Conservation (phyloP, 805 yeast species). For the Cyberlindnera meyerae region DNA sequence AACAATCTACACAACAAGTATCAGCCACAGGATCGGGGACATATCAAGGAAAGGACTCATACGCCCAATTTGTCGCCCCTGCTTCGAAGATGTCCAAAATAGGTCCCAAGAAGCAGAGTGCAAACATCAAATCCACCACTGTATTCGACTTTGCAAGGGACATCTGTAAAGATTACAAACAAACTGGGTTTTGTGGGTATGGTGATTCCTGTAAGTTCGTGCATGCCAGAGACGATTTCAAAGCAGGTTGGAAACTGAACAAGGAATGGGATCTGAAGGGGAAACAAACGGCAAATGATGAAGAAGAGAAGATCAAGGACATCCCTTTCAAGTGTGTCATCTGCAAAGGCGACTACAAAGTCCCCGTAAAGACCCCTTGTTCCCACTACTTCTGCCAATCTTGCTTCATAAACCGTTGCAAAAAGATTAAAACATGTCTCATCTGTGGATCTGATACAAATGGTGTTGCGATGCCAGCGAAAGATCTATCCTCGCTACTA, state of each 20-base stretch:
- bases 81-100: slow-evolving; percentile 22
- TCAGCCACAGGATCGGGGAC: slow-evolving; percentile 20
- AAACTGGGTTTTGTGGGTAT: slow-evolving; percentile 93
- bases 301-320: slow-evolving; percentile 25
- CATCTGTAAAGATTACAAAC: slow-evolving; percentile 85
- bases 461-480: slow-evolving; percentile 55
- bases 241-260: slow-evolving; percentile 59
- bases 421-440: slow-evolving; percentile 42
- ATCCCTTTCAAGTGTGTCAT: slow-evolving; percentile 60
- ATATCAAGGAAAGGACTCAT: slow-evolving; percentile 27
- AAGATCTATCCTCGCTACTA: slow-evolving; percentile 28
- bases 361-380: slow-evolving; percentile 57
- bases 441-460: slow-evolving; percentile 58
- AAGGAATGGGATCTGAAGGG: slow-evolving; percentile 60
- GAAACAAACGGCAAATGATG: slow-evolving; percentile 22
- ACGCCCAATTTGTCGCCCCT: slow-evolving; percentile 25
- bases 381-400: slow-evolving; percentile 58
- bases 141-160: slow-evolving; percentile 87
- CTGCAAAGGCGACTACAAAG: slow-evolving; percentile 49
- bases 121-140: slow-evolving; percentile 59
- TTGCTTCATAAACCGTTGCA: slow-evolving; percentile 50
- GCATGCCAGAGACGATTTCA: slow-evolving; percentile 84
- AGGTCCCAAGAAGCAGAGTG: slow-evolving; percentile 36
- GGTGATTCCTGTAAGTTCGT: slow-evolving; percentile 96
- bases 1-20: not conserved